Conservation (phyloP, 768 basidiomycete genomes). For the Trametes cinnabarina region DNA sequence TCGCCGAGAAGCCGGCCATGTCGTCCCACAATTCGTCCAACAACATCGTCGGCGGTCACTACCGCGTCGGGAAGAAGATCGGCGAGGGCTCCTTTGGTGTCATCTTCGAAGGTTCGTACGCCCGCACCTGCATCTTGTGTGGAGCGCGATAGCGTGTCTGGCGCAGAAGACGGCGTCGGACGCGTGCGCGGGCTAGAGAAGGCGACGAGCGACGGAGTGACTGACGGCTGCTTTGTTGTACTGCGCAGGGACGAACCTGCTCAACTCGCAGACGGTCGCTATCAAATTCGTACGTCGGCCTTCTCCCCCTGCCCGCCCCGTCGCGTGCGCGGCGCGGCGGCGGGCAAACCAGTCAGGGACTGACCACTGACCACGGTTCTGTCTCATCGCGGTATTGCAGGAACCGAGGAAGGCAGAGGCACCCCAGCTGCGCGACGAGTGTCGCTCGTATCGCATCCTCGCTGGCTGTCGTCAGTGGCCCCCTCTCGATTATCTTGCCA, state of each 20-base stretch:
- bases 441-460: constrained; percentile 91
- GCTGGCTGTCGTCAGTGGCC: constrained; percentile 71
- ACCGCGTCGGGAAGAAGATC: constrained; percentile 98
- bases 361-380: neutral
- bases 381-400: constrained; percentile 36
- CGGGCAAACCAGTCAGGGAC: no score
- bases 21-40: constrained; percentile 50
- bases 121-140: neutral
- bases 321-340: no score
- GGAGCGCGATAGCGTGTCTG: neutral
- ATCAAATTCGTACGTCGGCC: constrained; percentile 99
- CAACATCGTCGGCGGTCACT: constrained; percentile 93
- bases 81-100: constrained; percentile 99
- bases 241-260: constrained; percentile 82
- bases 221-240: neutral
- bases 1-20: constrained; percentile 24
- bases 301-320: constrained; percentile 29
- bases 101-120: constrained; percentile 73
- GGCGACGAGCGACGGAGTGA: neutral
- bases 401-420: constrained; percentile 94
- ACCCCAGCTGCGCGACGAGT: constrained; percentile 96
- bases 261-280: constrained; percentile 98
- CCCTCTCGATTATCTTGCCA: neutral
- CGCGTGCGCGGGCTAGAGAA: neutral
- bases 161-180: neutral